Evolutionary conservation across 306 rosid genomes (phyloP), one percentile per base, ranked within the genome.

Genomic region (Fragaria nilgerrensis): DNA sequence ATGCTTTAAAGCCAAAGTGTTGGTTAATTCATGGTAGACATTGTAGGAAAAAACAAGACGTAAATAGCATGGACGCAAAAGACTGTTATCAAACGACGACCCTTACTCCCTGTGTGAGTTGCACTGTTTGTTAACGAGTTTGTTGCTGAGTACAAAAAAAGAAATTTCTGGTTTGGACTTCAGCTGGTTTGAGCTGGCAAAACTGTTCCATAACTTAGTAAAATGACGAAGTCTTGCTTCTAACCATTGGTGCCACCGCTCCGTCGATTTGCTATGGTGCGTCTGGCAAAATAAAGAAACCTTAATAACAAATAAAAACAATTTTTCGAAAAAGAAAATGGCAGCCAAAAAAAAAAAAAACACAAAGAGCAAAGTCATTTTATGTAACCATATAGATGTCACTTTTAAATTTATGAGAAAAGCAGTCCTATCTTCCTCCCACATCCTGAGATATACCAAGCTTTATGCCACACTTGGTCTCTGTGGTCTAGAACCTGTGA

Each of bases 41-140:
- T 16, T 66, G 70, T 36, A 64, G 25, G 69, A 34, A 64, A 34
- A 12, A 16, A 9, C 36, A 65, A 65, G 70, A 19, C 70, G 68
- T 63, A 63, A 63, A 63, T 63, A 63, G 68, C 68, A 63, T 63
- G 68, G 43, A 63, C 22, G 22, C 11, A 9, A 29, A 63, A 63
- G 68, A 63, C 68, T 63, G 68, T 32, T 63, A 63, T 17, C 43
- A 63, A 63, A 63, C 68, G n/a, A 63, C 22, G 68, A 63, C 68
- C 68, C 22, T 63, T 12, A 29, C 13, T 63, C 68, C 7, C 7
- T 32, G n/a, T 63, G 43, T 63, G 19, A 32, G 20, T 32, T 32
- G 9, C 66, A 29, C 22, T 63, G 44, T 63, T 63, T 36, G 68
- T 63, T 32, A 2, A 63, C 17, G 8, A 15, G 68, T 63, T 32